Evolutionary conservation across 208 protist genomes (phyloP).

Genomic region (Leishmania turanica): DNA sequence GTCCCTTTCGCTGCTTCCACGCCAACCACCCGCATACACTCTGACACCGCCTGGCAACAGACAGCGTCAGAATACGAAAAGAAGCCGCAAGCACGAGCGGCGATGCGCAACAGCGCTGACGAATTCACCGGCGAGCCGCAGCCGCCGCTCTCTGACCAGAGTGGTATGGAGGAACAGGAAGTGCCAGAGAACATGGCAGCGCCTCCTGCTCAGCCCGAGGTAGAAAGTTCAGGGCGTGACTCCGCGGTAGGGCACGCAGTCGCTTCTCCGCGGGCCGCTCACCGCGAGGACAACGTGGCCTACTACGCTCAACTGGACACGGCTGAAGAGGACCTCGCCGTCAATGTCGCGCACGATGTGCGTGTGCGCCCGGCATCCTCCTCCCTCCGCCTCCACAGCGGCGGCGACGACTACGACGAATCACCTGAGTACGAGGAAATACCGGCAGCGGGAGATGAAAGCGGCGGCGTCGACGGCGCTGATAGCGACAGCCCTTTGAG

Average conservation of each 20-base stretch:
- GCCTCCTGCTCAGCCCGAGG: slow-evolving; percentile 1
- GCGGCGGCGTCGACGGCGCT: neutral
- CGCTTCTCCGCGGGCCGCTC: neutral
- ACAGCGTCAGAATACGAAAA: neutral
- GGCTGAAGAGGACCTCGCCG: slow-evolving; percentile 32
- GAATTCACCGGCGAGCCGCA: neutral
- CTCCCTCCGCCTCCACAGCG: neutral
- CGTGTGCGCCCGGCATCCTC: slow-evolving; percentile 11
- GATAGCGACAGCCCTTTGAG: neutral
- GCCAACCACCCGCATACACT: neutral
- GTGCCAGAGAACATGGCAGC: slow-evolving; percentile 7
- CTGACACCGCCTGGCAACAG: neutral
- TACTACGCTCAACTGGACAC: slow-evolving; percentile 19
- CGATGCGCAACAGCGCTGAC: neutral
- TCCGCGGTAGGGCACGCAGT: slow-evolving; percentile 16
- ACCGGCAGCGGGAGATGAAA: neutral
- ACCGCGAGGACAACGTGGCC: slow-evolving; percentile 1
- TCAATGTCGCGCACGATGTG: slow-evolving; percentile 47
- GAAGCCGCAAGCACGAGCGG: neutral
- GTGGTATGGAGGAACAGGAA: neutral
- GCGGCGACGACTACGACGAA: neutral
- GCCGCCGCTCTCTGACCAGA: neutral
- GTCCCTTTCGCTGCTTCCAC: neutral
- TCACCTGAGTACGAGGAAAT: slow-evolving; percentile 23
- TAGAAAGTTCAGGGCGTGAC: neutral